Evolutionary conservation across 257 asterid species (phyloP).

Genomic region (Marsdenia floribunda): DNA sequence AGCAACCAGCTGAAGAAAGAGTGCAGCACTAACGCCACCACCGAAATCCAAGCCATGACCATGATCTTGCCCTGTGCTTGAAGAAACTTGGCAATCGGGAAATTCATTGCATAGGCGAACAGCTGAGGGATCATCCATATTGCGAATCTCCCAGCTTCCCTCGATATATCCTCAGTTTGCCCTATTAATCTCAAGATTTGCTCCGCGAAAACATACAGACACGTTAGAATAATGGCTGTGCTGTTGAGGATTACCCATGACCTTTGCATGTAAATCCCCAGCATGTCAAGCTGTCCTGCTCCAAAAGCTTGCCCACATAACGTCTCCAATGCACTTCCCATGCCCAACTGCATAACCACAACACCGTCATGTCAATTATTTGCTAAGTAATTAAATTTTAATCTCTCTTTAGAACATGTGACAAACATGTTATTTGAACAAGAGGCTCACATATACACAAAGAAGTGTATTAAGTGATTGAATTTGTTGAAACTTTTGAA

Average conservation of each 20-base stretch:
- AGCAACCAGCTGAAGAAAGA: conserved; percentile 44
- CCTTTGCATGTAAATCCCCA: conserved; percentile 51
- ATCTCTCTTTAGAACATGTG: no score
- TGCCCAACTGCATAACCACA: conserved; percentile 33
- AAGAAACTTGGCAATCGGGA: conserved; percentile 39
- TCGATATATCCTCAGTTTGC: conserved; percentile 38
- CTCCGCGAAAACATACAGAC: conserved; percentile 34
- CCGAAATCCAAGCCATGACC: conserved; percentile 50
- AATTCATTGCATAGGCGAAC: conserved; percentile 40
- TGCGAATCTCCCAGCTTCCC: conserved; percentile 32
- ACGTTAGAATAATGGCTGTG: conserved; percentile 22
- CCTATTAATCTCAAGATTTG: conserved; percentile 29
- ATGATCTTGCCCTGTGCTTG: conserved; percentile 46
- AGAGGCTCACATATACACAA: no score
- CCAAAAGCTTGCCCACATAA: conserved; percentile 55
- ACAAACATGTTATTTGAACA: no score
- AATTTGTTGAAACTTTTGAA: no score
- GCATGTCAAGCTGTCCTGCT: conserved; percentile 44
- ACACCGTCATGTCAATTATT: no score
- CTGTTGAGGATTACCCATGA: conserved; percentile 45
- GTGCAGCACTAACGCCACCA: conserved; percentile 24
- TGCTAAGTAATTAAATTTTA: no score
- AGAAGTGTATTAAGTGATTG: no score
- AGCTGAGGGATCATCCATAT: conserved; percentile 54
- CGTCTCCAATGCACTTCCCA: conserved; percentile 57